A percentile compares a stretch with the other conserved stretches of the same genome.
Evolutionary conservation across 75 land plant genomes (phyloP).

Genomic region (Cupressus sempervirens): DNA sequence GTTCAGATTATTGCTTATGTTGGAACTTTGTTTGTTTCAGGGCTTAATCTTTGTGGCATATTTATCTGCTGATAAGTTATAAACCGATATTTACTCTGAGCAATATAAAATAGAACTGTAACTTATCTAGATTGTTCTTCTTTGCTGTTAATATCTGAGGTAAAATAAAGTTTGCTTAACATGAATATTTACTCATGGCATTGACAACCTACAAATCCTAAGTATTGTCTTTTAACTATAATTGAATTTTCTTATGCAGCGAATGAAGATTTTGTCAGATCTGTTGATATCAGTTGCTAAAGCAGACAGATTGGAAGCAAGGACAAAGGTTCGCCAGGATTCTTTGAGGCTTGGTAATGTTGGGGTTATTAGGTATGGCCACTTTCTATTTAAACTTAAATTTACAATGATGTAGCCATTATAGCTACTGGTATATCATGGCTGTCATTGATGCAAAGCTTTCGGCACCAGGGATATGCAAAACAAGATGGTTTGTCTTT

Average conservation of each 20-base stretch:
- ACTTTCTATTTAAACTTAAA: neutral
- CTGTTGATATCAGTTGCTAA: conserved; percentile 79
- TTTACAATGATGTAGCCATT: neutral
- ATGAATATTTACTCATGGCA: neutral
- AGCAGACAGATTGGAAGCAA: conserved; percentile 85
- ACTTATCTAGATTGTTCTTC: neutral
- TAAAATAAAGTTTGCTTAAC: neutral
- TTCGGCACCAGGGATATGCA: neutral
- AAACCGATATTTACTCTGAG: neutral
- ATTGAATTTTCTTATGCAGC: conserved; percentile 41
- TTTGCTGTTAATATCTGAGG: neutral
- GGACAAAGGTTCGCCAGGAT: conserved; percentile 80
- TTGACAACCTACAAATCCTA: neutral
- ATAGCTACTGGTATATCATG: neutral
- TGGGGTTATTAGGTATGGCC: conserved; percentile 68
- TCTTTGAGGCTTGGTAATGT: conserved; percentile 78
- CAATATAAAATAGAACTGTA: neutral
- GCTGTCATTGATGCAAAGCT: neutral
- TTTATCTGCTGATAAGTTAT: neutral
- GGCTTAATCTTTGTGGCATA: neutral
- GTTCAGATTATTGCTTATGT: neutral
- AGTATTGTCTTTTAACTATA: conserved; percentile 15
- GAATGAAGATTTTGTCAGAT: conserved; percentile 75
- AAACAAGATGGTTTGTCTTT: neutral
- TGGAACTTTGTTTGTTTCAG: neutral